Evolutionary conservation across 78 protist genomes (phyloP).

Genomic region (Protostelium mycophagum): DNA sequence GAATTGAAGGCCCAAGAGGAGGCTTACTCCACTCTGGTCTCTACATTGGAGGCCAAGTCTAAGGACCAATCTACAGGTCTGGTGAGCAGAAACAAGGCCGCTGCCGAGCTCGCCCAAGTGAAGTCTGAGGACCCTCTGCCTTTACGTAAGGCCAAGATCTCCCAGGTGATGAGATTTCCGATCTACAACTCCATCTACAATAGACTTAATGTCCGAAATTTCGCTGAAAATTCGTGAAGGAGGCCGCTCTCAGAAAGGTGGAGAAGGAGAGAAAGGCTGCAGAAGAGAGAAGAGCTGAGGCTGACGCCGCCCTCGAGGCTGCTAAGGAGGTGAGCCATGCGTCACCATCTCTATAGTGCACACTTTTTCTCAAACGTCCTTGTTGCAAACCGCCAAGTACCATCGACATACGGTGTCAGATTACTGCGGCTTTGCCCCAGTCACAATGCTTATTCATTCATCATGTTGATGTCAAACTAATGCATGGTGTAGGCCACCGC

Average conservation of each 20-base stretch:
- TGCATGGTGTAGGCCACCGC: background rate
- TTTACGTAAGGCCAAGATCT: slow-evolving; percentile 18
- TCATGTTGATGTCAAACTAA: no score
- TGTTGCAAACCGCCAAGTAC: no score
- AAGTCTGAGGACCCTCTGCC: slow-evolving; percentile 26
- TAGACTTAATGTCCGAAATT: background rate
- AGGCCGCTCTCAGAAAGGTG: slow-evolving; percentile 1
- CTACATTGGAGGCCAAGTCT: background rate
- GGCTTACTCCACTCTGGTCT: slow-evolving; percentile 4
- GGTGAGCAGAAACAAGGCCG: slow-evolving; percentile 22
- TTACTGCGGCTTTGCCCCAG: no score
- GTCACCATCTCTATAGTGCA: background rate
- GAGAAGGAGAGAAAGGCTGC: slow-evolving; percentile 5
- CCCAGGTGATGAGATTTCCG: no score
- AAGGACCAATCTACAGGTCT: slow-evolving; percentile 11
- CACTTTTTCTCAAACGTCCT: no score
- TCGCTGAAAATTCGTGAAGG: background rate
- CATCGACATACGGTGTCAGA: no score
- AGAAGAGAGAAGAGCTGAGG: background rate
- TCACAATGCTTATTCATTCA: no score
- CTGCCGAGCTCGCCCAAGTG: slow-evolving; percentile 18
- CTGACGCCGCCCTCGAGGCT: slow-evolving; percentile 7
- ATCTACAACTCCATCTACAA: background rate
- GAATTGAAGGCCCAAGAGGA: slow-evolving; percentile 10
- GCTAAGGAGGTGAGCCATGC: background rate